phyloP scores from a whole-genome alignment of 169 alveolate species.

The Babesia caballi region DNA sequence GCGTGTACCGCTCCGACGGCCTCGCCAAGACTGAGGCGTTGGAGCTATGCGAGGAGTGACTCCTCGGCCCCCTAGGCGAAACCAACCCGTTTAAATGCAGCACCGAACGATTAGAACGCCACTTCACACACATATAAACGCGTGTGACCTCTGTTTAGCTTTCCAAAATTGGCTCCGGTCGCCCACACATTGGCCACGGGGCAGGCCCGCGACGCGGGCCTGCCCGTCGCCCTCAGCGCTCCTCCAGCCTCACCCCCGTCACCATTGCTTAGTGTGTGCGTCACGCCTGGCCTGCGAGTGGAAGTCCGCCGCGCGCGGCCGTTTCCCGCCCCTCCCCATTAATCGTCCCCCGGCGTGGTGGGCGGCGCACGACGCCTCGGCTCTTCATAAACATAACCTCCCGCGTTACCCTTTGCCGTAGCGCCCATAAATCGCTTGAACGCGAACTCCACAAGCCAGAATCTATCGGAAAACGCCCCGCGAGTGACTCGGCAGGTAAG shows the following conservation, averaged over 20 bases:
- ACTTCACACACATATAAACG: too few species aligned
- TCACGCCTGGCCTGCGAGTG: too few species aligned
- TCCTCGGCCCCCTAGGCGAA: too few species aligned
- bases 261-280: too few species aligned
- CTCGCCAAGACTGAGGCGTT: constrained; percentile 7
- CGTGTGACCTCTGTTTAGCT: too few species aligned
- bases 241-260: too few species aligned
- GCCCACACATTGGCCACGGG: too few species aligned
- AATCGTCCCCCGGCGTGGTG: constrained; percentile 27
- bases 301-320: not conserved
- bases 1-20: constrained; percentile 31
- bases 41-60: constrained; percentile 6
- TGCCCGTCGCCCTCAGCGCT: too few species aligned
- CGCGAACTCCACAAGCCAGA: not conserved
- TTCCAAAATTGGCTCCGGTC: too few species aligned
- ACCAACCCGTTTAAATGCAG: too few species aligned
- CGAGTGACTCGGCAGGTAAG: constrained; percentile 8
- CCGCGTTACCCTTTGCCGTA: constrained; percentile 8
- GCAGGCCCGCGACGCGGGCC: too few species aligned
- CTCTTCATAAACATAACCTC: not conserved
- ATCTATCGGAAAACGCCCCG: constrained; percentile 11
- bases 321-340: constrained; percentile 21
- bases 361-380: not conserved
- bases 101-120: too few species aligned
- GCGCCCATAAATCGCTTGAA: not conserved